Evolutionary conservation across 345 rosid species (phyloP), one percentile per base, ranked within the genome.

Genomic region (Brassica juncea): DNA sequence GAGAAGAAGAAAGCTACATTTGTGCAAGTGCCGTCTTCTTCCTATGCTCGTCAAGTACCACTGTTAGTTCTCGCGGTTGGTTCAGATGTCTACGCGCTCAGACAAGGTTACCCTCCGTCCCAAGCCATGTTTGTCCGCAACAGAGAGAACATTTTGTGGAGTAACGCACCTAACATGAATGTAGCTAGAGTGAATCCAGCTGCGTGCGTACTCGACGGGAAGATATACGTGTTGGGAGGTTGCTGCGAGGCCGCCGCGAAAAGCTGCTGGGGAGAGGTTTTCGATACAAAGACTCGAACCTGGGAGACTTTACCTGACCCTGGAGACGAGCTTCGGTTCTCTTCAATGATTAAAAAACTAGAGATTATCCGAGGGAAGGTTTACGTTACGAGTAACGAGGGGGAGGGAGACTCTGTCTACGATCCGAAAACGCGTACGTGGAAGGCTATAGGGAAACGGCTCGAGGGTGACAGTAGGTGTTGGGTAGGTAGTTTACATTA

Each of bases 311-410:
- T 47, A 47, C 54, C 54, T 47, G 6, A 47, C 54, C 54, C 54
- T 47, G 6, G 2, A 14, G 54, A 5, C 12, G 15, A 4, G 54
- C 15, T 47, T 4, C 54, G 54, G 54, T 47, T 47, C 54, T 47
- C 54, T 47, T 12, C 15, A 3, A 2, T 47, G 54, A 64, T 64
- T 19, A 64, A 9, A 19, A 31, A 31, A 11, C 6, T 73, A 73
- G 5, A 30, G 70, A 12, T 31, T n/a, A 7, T 6, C n/a, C 0
- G 64, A 47, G 47, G 70, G 1, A 63, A 47, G 32, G 0, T 73
- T 19, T 49, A 63, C 49, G 31, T 73, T 31, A 31, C 62, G 49
- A 73, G 77, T 42, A 63, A 73, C 15, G 77, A 73, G 28, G 28
- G 28, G 4, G 5, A 49, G 3, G 64, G 49, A 1, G 77, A 73